Evolutionary conservation across 257 asterid species (phyloP).

Genomic region (Catharanthus roseus): DNA sequence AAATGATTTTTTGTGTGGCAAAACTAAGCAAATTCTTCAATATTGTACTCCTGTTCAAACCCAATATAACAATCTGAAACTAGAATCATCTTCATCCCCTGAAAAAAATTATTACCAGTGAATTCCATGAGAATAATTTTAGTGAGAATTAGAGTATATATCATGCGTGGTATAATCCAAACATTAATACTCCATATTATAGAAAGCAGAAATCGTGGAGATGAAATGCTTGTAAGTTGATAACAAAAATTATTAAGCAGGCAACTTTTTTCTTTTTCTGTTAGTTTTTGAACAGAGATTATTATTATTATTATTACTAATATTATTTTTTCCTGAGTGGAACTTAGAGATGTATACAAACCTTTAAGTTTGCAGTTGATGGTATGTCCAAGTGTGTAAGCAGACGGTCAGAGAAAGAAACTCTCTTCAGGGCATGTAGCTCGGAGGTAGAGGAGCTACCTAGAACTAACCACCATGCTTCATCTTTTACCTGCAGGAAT

Average conservation of each 20-base stretch:
- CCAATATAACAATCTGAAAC: constrained; percentile 86
- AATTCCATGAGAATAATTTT: neutral
- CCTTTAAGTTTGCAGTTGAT: constrained; percentile 51
- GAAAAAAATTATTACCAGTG: neutral
- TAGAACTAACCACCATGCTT: constrained; percentile 98
- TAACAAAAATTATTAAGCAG: neutral
- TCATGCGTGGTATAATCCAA: neutral
- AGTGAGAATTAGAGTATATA: neutral
- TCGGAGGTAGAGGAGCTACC: constrained; percentile 66
- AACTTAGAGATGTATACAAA: constrained; percentile 18
- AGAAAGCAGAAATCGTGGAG: neutral
- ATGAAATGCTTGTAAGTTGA: neutral
- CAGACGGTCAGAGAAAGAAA: constrained; percentile 55
- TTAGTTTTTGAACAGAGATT: neutral
- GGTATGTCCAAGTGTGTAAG: constrained; percentile 64
- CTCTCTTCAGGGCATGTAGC: constrained; percentile 70
- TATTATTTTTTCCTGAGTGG: neutral
- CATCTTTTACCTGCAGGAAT: constrained; percentile 70
- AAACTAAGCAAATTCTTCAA: constrained; percentile 34
- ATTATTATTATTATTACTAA: too few species aligned
- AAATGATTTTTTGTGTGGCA: neutral
- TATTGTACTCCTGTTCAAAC: constrained; percentile 54
- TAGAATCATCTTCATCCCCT: constrained; percentile 72
- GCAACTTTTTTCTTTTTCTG: neutral
- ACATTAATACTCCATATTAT: neutral